These are phyloP conservation scores for Colletotrichum lini DNA, from an alignment of 2,329 filamentous ascomycete genomes.

Conservation along the genomic window DNA sequence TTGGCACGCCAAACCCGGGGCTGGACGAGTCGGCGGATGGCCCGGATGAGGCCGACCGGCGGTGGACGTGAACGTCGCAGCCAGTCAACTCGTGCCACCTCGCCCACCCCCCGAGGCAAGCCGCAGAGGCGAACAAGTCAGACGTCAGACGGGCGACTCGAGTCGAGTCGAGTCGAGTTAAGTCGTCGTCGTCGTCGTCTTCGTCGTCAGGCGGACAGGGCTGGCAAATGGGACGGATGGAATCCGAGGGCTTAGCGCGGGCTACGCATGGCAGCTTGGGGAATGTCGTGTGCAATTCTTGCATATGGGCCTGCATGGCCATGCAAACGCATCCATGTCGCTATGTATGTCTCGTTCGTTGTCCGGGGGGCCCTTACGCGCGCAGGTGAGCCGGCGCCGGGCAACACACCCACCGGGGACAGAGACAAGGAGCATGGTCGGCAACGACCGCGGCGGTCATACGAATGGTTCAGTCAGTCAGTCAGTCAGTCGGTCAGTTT, in stretches of 20 bases:
- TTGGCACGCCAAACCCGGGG: slow-evolving; percentile 27
- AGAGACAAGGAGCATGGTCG: neutral
- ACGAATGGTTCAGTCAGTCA: no score
- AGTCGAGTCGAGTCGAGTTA: slow-evolving; percentile 17
- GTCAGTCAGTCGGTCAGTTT: no score
- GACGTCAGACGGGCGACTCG: neutral
- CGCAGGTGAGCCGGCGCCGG: neutral
- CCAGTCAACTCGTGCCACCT: slow-evolving; percentile 37
- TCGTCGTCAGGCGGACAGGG: neutral
- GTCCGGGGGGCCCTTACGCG: no score
- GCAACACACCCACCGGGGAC: slow-evolving; percentile 12
- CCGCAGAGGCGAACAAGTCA: slow-evolving; percentile 14
- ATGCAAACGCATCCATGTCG: no score
- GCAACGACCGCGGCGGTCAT: neutral
- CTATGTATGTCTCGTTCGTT: neutral
- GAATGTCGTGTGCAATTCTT: slow-evolving; percentile 39
- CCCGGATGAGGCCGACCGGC: slow-evolving; percentile 31
- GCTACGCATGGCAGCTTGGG: slow-evolving; percentile 35
- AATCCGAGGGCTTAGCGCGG: slow-evolving; percentile 32
- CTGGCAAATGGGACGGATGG: slow-evolving; percentile 7
- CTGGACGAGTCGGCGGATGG: slow-evolving; percentile 25
- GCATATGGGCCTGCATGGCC: slow-evolving; percentile 17
- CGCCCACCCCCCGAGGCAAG: neutral
- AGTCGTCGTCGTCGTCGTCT: slow-evolving; percentile 19
- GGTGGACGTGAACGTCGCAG: slow-evolving; percentile 6